A percentile compares a stretch with the other conserved stretches of the same genome.
Conservation (phyloP, 148 eudicot genomes). For the Spergularia marina region DNA sequence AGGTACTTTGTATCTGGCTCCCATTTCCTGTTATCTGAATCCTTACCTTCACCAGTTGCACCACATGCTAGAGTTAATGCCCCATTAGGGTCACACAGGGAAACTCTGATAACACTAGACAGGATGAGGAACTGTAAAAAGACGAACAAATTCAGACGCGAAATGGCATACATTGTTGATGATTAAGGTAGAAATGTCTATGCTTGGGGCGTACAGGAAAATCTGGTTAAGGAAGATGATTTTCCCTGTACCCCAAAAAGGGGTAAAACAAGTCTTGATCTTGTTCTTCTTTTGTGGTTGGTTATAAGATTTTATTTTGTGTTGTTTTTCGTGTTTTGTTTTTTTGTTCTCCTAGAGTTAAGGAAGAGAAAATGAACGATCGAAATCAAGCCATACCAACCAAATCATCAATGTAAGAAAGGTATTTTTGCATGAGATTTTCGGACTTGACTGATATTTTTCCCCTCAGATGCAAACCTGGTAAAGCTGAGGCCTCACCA, state of each 20-base stretch:
- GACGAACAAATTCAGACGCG: not conserved
- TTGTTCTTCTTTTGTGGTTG: conserved; percentile 1
- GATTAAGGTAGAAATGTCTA: not conserved
- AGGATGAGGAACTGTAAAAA: not conserved
- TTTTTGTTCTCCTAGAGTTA: not conserved
- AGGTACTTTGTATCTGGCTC: conserved; percentile 51
- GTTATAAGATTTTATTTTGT: not conserved
- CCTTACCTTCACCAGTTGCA: conserved; percentile 34
- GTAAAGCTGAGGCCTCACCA: conserved; percentile 28
- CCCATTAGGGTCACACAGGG: not conserved
- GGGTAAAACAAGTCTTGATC: conserved; percentile 5
- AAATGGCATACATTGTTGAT: conserved; percentile 17
- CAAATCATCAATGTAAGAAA: conserved; percentile 2
- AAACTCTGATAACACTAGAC: not conserved
- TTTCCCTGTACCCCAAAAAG: conserved; percentile 31
- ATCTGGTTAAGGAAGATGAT: not conserved
- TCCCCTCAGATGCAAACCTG: conserved; percentile 17
- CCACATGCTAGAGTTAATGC: conserved; percentile 48
- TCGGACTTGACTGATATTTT: not conserved
- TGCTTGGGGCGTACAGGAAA: conserved; percentile 25
- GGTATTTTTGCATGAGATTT: not conserved
- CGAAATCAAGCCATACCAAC: conserved; percentile 16
- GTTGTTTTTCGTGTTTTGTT: not conserved
- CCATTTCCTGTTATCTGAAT: conserved; percentile 65
- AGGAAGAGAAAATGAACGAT: conserved; percentile 2